Percentiles rank a stretch among this genome's conserved stretches.
These are phyloP conservation scores for Citrus inodora DNA, from an alignment of 345 rosid species.

Conservation along the genomic window DNA sequence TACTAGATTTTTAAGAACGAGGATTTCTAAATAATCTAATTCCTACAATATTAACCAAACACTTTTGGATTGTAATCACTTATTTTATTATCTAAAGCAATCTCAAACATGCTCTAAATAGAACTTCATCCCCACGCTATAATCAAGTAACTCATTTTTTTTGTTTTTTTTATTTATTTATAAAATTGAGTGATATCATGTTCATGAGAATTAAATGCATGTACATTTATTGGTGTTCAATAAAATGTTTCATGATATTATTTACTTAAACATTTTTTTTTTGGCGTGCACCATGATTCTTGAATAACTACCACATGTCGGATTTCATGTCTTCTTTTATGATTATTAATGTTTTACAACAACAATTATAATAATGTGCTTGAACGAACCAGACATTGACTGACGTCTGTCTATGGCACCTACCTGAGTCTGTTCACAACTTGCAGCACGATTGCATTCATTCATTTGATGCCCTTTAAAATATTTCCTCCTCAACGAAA, in stretches of 20 bases:
- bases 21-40: no score
- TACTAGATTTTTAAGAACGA: no score
- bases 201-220: background rate
- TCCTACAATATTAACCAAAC: no score
- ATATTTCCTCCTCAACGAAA: no score
- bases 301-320: background rate
- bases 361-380: background rate
- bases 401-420: background rate
- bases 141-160: no score
- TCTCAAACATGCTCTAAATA: no score
- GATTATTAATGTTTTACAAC: background rate
- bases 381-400: background rate
- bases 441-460: background rate
- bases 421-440: background rate
- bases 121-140: no score
- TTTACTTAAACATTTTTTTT: background rate
- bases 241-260: background rate
- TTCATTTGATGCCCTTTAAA: background rate
- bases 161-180: no score
- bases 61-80: no score
- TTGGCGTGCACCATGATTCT: background rate
- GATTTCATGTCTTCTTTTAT: background rate
- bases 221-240: background rate
- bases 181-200: no score
- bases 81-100: no score